Percentiles rank a stretch among this genome's conserved stretches.
phyloP scores from a whole-genome alignment of 306 rosid genomes.

The Casuarina cunninghamiana region DNA sequence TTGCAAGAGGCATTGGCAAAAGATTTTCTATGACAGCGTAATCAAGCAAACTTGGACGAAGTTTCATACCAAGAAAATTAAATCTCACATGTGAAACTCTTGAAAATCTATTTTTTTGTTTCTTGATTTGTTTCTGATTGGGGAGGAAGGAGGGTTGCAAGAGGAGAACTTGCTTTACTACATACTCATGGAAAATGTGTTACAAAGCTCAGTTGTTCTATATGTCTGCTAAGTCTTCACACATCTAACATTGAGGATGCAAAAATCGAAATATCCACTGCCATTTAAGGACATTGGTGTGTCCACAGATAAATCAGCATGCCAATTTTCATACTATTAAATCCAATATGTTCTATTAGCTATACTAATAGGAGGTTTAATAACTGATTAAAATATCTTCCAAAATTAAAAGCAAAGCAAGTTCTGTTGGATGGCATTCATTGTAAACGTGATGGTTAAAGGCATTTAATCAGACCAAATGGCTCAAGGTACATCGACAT shows the following conservation, averaged over 20 bases:
- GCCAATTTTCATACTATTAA: neutral
- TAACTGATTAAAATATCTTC: neutral
- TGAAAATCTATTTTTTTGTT: neutral
- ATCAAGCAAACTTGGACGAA: neutral
- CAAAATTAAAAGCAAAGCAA: neutral
- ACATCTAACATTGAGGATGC: neutral
- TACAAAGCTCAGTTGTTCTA: neutral
- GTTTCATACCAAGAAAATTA: neutral
- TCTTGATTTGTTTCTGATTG: neutral
- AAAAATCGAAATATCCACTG: neutral
- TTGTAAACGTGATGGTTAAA: neutral
- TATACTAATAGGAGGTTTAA: neutral
- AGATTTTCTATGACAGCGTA: neutral
- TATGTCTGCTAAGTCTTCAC: neutral
- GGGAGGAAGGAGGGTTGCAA: neutral
- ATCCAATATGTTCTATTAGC: neutral
- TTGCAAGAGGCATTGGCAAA: neutral
- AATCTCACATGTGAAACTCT: neutral
- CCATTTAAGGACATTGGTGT: neutral
- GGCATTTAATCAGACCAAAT: conserved; percentile 7
- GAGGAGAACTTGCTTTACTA: neutral
- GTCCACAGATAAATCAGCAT: neutral
- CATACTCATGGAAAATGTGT: neutral
- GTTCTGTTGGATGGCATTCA: neutral
- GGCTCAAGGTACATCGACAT: conserved; percentile 3